Evolutionary conservation across 306 rosid species (phyloP), one percentile per base, ranked within the genome.

Genomic region (Lathyrus aphaca): DNA sequence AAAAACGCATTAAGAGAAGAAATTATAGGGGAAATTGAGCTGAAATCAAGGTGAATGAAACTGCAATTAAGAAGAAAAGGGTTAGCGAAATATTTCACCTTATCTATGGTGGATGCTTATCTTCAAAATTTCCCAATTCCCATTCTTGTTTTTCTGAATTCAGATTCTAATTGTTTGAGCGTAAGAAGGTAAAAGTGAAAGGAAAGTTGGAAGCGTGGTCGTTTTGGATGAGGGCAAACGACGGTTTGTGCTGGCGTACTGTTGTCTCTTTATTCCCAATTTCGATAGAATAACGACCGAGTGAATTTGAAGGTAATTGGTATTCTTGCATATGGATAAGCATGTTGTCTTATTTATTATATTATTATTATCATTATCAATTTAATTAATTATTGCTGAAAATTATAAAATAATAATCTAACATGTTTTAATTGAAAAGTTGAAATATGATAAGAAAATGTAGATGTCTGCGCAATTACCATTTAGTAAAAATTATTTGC

Each of bases 21-120:
- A 16, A 9, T 32, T 38, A 37, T 14, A 50, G 75, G 82, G 62
- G 65, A 70, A 81, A 60, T 66, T 68, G 73, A 85, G 81, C 27
- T 72, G 81, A 62, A 86, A 73, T 45, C 68, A 69, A 81, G 14
- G 53, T 32, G 16, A 61, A 23, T 12, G n/a, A 49, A 11, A 5
- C 2, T 21, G 7, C 37, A 61, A 69, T 63, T 53, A 66, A 21
- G 25, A 40, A 5, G 68, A 38, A 21, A 16, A 59, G 50, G 69
- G 15, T 38, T 49, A 5, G 48, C 18, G 29, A 45, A 32, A 39
- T 4, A 19, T 19, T 66, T 56, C 11, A 49, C 72, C 67, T 57
- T 72, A 78, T 49, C 57, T 51, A 69, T 30, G 46, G 37, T 71
- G 0, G 38, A 39, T 55, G 60, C 55, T 51, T 64, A 69, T 77